A percentile compares a stretch with the other conserved stretches of the same genome.
Evolutionary conservation across 495 filamentous ascomycete species (phyloP).

Genomic region (Neurospora sp.): DNA sequence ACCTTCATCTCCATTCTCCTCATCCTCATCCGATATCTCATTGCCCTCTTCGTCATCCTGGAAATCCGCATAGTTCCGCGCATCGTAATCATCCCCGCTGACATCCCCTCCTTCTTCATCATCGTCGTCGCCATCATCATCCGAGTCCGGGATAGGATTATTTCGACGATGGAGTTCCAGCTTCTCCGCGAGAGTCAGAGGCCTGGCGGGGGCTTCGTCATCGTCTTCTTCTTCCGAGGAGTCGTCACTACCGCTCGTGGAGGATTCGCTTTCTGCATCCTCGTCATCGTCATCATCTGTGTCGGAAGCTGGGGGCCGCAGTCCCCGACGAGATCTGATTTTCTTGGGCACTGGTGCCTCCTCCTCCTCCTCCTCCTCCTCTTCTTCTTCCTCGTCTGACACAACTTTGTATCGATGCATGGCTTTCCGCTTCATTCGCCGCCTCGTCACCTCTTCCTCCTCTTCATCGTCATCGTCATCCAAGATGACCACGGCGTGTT

Average conservation of each 20-base stretch:
- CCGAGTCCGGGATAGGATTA: slow-evolving; percentile 1
- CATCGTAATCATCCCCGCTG: slow-evolving; percentile 10
- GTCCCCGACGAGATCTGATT: neutral
- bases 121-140: neutral
- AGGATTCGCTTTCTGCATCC: neutral
- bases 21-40: neutral
- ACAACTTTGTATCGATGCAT: neutral
- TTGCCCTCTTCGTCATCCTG: slow-evolving; percentile 13
- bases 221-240: slow-evolving; percentile 1
- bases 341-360: neutral
- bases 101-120: neutral
- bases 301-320: neutral
- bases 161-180: slow-evolving; percentile 6
- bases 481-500: neutral
- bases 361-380: neutral
- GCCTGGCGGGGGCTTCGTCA: neutral
- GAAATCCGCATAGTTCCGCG: slow-evolving; percentile 10
- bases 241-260: neutral
- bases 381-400: neutral
- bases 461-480: neutral
- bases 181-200: slow-evolving; percentile 9
- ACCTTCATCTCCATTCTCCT: neutral
- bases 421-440: neutral
- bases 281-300: slow-evolving; percentile 2
- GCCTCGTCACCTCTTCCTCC: neutral